phyloP scores from a whole-genome alignment of 768 basidiomycete genomes.

The Royoungia palumana region DNA sequence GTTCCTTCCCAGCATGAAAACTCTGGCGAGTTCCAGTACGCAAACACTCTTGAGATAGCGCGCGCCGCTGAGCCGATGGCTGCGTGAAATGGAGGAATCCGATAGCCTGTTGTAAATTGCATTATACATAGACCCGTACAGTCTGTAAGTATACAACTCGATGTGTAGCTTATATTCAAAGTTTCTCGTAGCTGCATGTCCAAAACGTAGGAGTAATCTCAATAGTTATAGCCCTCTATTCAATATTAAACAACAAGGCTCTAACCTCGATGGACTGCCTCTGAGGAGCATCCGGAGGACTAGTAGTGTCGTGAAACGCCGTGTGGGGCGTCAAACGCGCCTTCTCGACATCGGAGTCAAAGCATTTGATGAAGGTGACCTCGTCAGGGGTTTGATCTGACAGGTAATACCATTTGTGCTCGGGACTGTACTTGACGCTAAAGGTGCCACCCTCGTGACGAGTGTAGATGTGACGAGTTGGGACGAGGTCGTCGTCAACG shows the following conservation, averaged over 20 bases:
- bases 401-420: conserved; percentile 38
- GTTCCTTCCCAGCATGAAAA: conserved; percentile 61
- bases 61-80: conserved; percentile 6
- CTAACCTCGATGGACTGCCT: conserved; percentile 40
- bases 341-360: conserved; percentile 36
- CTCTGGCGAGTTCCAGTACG: conserved; percentile 78
- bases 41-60: conserved; percentile 42
- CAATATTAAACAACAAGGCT: conserved; percentile 3
- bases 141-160: neutral
- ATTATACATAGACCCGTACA: neutral
- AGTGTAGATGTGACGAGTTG: too few relatives aligned
- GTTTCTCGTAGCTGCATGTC: too few relatives aligned
- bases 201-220: neutral
- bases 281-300: conserved; percentile 30
- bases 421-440: conserved; percentile 33
- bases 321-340: conserved; percentile 38
- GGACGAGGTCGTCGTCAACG: conserved; percentile 32
- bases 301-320: conserved; percentile 36
- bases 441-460: conserved; percentile 28
- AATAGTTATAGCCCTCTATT: neutral
- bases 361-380: conserved; percentile 41
- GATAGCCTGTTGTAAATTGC: neutral
- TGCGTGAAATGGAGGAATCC: conserved; percentile 13
- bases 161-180: neutral
- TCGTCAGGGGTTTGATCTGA: conserved; percentile 38